Conservation (phyloP, 768 basidiomycete genomes). For the Pulveroboletus sp. region DNA sequence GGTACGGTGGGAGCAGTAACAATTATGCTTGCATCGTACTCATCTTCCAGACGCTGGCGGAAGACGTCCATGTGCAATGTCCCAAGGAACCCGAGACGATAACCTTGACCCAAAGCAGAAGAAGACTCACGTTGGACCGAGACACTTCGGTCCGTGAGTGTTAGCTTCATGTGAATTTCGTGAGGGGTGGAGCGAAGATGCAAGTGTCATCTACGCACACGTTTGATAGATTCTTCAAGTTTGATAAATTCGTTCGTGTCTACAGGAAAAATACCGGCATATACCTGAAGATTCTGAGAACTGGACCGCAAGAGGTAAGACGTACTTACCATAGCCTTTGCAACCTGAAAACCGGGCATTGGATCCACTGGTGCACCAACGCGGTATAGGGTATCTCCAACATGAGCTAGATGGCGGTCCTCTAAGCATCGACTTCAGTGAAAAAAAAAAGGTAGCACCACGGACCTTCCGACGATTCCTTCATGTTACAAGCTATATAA, state of each 20-base stretch:
- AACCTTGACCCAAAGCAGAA: constrained; percentile 92
- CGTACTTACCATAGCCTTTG: constrained; percentile 82
- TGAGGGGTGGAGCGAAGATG: constrained; percentile 6
- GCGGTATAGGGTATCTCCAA: constrained; percentile 90
- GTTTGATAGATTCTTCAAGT: constrained; percentile 92
- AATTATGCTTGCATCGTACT: constrained; percentile 92
- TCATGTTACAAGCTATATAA: constrained; percentile 95
- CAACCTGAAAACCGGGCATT: constrained; percentile 87
- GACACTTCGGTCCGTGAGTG: constrained; percentile 84
- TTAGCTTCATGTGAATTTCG: constrained; percentile 49
- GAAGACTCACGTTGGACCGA: constrained; percentile 91
- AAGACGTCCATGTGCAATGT: constrained; percentile 97
- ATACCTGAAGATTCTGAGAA: constrained; percentile 57
- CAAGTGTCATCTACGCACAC: constrained; percentile 47
- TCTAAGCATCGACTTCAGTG: not conserved
- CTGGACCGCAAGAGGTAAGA: not conserved
- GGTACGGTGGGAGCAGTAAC: constrained; percentile 96
- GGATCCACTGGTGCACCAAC: constrained; percentile 73
- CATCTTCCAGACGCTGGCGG: constrained; percentile 94
- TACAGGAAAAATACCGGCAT: constrained; percentile 91
- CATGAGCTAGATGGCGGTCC: constrained; percentile 62
- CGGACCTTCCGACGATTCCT: constrained; percentile 88
- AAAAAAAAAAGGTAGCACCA: not conserved
- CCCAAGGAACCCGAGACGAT: constrained; percentile 91
- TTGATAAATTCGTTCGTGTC: constrained; percentile 90